These are phyloP conservation scores for Verruconis gallopava DNA, from an alignment of 2,329 filamentous ascomycete genomes.

Conservation along the genomic window DNA sequence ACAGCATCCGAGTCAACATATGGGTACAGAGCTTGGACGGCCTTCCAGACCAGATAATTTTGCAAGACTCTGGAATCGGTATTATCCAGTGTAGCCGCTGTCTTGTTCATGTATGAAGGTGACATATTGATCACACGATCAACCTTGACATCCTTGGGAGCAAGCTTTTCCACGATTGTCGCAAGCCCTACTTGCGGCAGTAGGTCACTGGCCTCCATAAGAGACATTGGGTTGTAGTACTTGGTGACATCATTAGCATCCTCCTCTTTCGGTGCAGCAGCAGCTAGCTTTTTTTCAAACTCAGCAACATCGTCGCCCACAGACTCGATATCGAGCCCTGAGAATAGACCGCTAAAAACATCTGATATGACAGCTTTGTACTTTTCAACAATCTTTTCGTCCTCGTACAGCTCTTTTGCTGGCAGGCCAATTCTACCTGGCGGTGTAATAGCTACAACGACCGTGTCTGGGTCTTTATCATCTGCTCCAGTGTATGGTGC, in stretches of 20 bases:
- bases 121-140: constrained; percentile 46
- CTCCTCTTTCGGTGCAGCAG: constrained; percentile 44
- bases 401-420: constrained; percentile 24
- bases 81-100: constrained; percentile 42
- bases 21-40: constrained; percentile 39
- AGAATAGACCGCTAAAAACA: constrained; percentile 24
- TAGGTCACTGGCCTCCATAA: constrained; percentile 42
- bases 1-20: constrained; percentile 47
- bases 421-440: constrained; percentile 34
- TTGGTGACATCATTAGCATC: constrained; percentile 49
- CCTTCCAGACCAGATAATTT: constrained; percentile 52
- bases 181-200: constrained; percentile 44
- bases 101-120: constrained; percentile 45
- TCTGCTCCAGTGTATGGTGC: constrained; percentile 24
- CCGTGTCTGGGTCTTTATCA: constrained; percentile 42
- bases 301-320: constrained; percentile 34
- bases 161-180: constrained; percentile 38
- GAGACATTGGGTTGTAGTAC: constrained; percentile 51
- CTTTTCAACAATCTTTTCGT: constrained; percentile 21
- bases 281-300: constrained; percentile 49
- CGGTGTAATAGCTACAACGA: constrained; percentile 35
- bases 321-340: constrained; percentile 11
- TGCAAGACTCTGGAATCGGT: constrained; percentile 44
- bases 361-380: constrained; percentile 19
- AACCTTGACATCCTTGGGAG: constrained; percentile 37